phyloP scores from a whole-genome alignment of 2,329 filamentous ascomycete genomes.

The Aspergillus pseudoviridinutans region DNA sequence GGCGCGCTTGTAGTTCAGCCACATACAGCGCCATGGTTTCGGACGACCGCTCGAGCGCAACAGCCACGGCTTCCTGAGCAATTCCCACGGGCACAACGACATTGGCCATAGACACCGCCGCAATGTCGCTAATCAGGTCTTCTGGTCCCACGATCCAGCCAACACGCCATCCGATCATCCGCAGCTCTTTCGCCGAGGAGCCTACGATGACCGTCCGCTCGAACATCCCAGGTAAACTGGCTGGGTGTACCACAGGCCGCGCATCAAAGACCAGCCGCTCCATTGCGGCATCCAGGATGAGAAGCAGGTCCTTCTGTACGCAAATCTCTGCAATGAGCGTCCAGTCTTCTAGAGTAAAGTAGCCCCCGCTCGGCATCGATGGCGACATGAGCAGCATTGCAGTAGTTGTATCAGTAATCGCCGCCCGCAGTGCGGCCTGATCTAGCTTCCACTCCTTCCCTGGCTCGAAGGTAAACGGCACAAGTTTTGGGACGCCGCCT shows the following conservation, averaged over 20 bases:
- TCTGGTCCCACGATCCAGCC: too few relatives aligned
- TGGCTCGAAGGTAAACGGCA: not conserved
- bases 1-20: not conserved
- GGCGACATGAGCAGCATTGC: not conserved
- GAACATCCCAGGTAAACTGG: too few relatives aligned
- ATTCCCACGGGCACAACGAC: not conserved
- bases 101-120: not conserved
- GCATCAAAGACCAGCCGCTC: too few relatives aligned
- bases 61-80: not conserved
- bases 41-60: not conserved
- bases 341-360: not conserved
- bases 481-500: not conserved
- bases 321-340: not conserved
- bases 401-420: not conserved
- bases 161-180: too few relatives aligned
- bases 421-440: not conserved
- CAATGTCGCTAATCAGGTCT: not conserved
- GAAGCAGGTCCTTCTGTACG: not conserved
- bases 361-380: not conserved
- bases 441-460: not conserved
- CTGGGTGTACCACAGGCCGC: too few relatives aligned
- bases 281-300: not conserved
- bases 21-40: not conserved
- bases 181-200: too few relatives aligned
- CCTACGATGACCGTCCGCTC: too few relatives aligned